phyloP scores from a whole-genome alignment of 805 yeast species.

The Danielia oregonensis region DNA sequence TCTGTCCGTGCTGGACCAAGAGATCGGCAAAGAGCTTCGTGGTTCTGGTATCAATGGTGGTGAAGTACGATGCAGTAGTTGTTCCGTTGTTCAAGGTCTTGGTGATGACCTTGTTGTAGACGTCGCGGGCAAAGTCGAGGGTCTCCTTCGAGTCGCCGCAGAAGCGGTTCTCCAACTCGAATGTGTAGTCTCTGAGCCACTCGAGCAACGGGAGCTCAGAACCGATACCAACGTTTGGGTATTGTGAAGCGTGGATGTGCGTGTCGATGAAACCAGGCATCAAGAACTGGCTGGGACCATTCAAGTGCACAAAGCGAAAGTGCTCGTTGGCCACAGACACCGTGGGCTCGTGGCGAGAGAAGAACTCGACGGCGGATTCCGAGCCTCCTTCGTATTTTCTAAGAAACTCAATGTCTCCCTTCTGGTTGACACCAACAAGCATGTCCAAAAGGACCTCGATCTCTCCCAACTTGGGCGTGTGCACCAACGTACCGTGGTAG shows the following conservation, averaged over 20 bases:
- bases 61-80: conserved; percentile 87
- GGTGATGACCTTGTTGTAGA: conserved; percentile 64
- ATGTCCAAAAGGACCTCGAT: conserved; percentile 55
- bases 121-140: conserved; percentile 48
- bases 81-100: conserved; percentile 80
- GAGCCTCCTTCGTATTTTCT: conserved; percentile 13
- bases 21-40: conserved; percentile 74
- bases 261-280: conserved; percentile 51
- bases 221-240: conserved; percentile 55
- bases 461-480: conserved; percentile 58
- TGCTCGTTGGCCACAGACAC: conserved; percentile 1
- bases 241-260: conserved; percentile 45
- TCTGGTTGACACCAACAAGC: conserved; percentile 57
- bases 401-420: conserved; percentile 51
- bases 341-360: conserved; percentile 8
- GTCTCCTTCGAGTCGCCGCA: conserved; percentile 28
- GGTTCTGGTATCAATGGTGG: conserved; percentile 74
- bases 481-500: conserved; percentile 69
- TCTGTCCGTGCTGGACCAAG: conserved; percentile 65
- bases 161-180: conserved; percentile 78
- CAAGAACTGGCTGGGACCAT: conserved; percentile 50
- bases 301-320: conserved; percentile 23
- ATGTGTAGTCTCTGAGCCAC: conserved; percentile 86
- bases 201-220: conserved; percentile 81
- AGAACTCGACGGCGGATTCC: conserved; percentile 17